Evolutionary conservation across 2,329 filamentous ascomycete species (phyloP).

Genomic region (Alternaria conjuncta): DNA sequence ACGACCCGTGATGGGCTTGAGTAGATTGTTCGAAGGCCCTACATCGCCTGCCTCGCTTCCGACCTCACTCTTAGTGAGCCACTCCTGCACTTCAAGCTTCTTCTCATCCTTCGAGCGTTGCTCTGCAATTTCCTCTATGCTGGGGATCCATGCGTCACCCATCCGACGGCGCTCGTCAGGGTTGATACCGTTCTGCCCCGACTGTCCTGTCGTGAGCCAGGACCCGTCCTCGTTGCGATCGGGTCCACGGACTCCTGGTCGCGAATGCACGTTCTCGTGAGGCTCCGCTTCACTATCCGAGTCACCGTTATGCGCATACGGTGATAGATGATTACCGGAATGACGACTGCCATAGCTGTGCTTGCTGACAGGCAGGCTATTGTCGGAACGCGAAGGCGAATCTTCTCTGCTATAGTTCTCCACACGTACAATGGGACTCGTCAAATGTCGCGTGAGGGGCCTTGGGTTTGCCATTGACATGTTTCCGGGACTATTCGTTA

Average conservation of each 20-base stretch:
- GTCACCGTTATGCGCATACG: constrained; percentile 43
- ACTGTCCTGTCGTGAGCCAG: constrained; percentile 50
- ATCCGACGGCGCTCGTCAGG: constrained; percentile 54
- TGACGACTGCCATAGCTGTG: constrained; percentile 44
- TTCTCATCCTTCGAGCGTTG: constrained; percentile 57
- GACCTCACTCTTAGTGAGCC: constrained; percentile 56
- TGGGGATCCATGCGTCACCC: constrained; percentile 53
- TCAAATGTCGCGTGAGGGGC: constrained; percentile 39
- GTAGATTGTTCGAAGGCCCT: constrained; percentile 32
- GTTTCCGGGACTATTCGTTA: constrained; percentile 47
- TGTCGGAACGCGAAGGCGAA: constrained; percentile 43
- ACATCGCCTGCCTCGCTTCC: constrained; percentile 56
- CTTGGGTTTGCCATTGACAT: constrained; percentile 33
- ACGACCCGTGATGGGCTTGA: constrained; percentile 42
- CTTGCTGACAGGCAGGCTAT: constrained; percentile 44
- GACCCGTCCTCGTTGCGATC: constrained; percentile 55
- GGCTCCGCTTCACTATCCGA: constrained; percentile 42
- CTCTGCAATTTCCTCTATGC: constrained; percentile 58
- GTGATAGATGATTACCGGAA: constrained; percentile 48
- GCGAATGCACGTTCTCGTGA: constrained; percentile 24
- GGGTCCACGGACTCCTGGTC: constrained; percentile 39
- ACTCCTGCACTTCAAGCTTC: constrained; percentile 60
- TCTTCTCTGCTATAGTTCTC: constrained; percentile 47
- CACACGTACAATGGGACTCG: constrained; percentile 49
- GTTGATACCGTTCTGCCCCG: constrained; percentile 55